Percentiles rank a stretch among this genome's conserved stretches.
These are phyloP conservation scores for Aureobasidium sp. DNA, from an alignment of 2,329 filamentous ascomycete species.

Conservation along the genomic window DNA sequence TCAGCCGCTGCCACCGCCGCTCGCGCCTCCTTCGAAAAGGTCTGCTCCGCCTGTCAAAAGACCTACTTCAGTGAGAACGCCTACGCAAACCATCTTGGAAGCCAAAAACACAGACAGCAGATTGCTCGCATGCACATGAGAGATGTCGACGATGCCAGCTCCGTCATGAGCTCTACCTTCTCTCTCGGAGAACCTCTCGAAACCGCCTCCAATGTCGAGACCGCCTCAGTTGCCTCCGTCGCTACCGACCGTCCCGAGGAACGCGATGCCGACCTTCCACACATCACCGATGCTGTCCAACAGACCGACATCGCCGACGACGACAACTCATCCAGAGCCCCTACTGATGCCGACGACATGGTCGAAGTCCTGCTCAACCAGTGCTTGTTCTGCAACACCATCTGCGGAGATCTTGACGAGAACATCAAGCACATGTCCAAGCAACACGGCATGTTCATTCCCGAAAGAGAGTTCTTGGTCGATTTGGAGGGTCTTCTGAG, in stretches of 20 bases:
- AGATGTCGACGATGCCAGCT: slow-evolving; percentile 59
- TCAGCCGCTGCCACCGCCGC: slow-evolving; percentile 75
- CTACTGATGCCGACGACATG: slow-evolving; percentile 25
- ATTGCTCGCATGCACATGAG: slow-evolving; percentile 42
- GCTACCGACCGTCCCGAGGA: slow-evolving; percentile 54
- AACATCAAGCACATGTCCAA: slow-evolving; percentile 86
- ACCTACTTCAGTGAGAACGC: slow-evolving; percentile 96
- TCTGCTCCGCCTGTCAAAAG: slow-evolving; percentile 76
- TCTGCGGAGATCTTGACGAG: slow-evolving; percentile 64
- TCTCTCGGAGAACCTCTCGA: slow-evolving; percentile 74
- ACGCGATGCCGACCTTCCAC: slow-evolving; percentile 55
- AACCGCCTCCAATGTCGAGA: slow-evolving; percentile 30
- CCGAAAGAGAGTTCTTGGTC: slow-evolving; percentile 75
- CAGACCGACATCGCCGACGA: slow-evolving; percentile 49
- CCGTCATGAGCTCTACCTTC: slow-evolving; percentile 83
- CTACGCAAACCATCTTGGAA: slow-evolving; percentile 83
- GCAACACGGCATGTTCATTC: slow-evolving; percentile 91
- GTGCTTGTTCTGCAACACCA: slow-evolving; percentile 90
- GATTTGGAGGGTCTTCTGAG: slow-evolving; percentile 73
- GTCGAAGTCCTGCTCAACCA: slow-evolving; percentile 36
- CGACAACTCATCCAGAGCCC: slow-evolving; percentile 18
- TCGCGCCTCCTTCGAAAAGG: slow-evolving; percentile 79
- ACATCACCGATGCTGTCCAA: slow-evolving; percentile 70
- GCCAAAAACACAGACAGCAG: slow-evolving; percentile 77
- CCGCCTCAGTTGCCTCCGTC: slow-evolving; percentile 1